These are phyloP conservation scores for Myxozyma sirexii DNA, from an alignment of 805 yeast genomes.

Conservation along the genomic window DNA sequence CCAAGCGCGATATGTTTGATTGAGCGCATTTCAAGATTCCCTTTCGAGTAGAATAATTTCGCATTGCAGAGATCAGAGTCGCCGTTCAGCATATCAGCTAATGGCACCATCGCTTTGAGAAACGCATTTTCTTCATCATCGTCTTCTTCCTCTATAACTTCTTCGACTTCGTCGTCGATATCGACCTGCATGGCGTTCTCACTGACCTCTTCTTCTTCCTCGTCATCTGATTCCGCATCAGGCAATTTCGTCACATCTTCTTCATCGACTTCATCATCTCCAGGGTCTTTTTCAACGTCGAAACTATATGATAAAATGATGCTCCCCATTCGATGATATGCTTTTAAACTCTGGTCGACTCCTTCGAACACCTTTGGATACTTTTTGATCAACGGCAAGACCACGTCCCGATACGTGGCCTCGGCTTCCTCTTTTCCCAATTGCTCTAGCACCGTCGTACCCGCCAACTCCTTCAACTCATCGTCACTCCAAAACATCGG, in stretches of 20 bases:
- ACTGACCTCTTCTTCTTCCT: slow-evolving; percentile 39
- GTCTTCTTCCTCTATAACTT: slow-evolving; percentile 36
- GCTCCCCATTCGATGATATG: slow-evolving; percentile 74
- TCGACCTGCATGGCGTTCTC: slow-evolving; percentile 2
- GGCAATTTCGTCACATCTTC: slow-evolving; percentile 18
- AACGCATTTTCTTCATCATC: slow-evolving; percentile 42
- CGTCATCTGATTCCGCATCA: slow-evolving; percentile 24
- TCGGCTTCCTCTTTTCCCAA: slow-evolving; percentile 72
- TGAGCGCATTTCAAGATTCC: slow-evolving; percentile 68
- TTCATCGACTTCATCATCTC: slow-evolving; percentile 40
- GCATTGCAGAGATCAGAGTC: slow-evolving; percentile 73
- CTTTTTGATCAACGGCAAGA: slow-evolving; percentile 48
- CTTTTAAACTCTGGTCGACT: slow-evolving; percentile 51
- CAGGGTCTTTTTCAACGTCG: slow-evolving; percentile 58
- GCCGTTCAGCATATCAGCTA: slow-evolving; percentile 89
- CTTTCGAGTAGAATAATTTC: slow-evolving; percentile 37
- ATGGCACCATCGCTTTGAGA: slow-evolving; percentile 84
- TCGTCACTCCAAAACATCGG: slow-evolving; percentile 78
- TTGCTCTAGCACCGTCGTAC: slow-evolving; percentile 70
- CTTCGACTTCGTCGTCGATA: slow-evolving; percentile 32
- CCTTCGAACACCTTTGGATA: slow-evolving; percentile 33
- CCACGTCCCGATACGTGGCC: slow-evolving; percentile 55
- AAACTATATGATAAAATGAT: slow-evolving; percentile 88
- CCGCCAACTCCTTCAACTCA: slow-evolving; percentile 61
- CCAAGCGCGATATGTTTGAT: slow-evolving; percentile 60